Conservation (phyloP, 1,284 basidiomycete genomes). For the Afroboletus lepidellus region DNA sequence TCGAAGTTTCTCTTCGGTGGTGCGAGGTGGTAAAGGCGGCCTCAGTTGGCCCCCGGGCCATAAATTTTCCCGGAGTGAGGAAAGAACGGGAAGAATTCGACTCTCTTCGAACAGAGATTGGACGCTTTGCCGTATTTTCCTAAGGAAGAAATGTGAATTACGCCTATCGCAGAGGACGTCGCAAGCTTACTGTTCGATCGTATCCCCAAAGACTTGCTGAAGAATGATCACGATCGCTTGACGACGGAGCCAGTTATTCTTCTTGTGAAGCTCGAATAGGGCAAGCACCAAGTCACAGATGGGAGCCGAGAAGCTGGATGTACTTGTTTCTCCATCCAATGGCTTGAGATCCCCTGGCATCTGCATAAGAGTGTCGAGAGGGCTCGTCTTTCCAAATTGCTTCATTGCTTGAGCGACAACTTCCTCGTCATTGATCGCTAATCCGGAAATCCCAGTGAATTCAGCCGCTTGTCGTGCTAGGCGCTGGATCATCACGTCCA, state of each 20-base stretch:
- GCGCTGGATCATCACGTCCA: constrained; percentile 89
- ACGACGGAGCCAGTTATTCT: constrained; percentile 93
- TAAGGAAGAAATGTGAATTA: constrained; percentile 32
- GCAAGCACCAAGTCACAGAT: constrained; percentile 93
- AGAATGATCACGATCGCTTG: constrained; percentile 96
- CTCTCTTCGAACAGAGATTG: constrained; percentile 63
- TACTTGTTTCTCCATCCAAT: constrained; percentile 80
- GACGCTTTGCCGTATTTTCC: constrained; percentile 83
- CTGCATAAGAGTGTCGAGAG: constrained; percentile 66
- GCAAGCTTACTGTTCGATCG: constrained; percentile 80
- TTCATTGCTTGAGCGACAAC: constrained; percentile 76
- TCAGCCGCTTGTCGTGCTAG: constrained; percentile 87
- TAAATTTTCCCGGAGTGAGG: constrained; percentile 65
- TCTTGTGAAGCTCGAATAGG: constrained; percentile 92
- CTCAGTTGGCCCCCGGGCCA: constrained; percentile 84
- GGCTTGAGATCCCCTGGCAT: constrained; percentile 74
- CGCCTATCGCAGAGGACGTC: not conserved
- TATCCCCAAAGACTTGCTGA: constrained; percentile 93
- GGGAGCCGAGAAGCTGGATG: constrained; percentile 86
- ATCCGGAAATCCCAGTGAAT: constrained; percentile 78
- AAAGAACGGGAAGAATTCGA: constrained; percentile 66
- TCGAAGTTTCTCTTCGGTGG: constrained; percentile 73
- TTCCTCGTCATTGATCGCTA: constrained; percentile 80
- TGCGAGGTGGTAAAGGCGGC: constrained; percentile 60
- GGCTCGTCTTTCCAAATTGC: constrained; percentile 59